These are phyloP conservation scores for Podospora appendiculata DNA, from an alignment of 495 filamentous ascomycete genomes.

Conservation along the genomic window DNA sequence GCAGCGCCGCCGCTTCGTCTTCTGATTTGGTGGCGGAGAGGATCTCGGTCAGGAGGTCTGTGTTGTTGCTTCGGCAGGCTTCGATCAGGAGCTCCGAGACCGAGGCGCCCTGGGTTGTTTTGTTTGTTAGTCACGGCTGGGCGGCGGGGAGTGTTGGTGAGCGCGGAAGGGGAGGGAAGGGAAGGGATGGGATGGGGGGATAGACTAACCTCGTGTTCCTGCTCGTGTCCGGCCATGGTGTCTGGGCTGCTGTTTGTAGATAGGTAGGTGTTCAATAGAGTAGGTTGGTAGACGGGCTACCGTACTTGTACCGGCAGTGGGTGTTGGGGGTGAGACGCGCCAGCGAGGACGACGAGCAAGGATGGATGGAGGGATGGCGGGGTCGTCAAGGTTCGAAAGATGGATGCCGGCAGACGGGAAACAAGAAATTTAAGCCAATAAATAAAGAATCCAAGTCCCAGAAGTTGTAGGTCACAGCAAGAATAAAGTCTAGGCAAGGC, in stretches of 20 bases:
- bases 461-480: too few species aligned
- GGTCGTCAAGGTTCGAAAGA: too few species aligned
- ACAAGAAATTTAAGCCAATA: too few species aligned
- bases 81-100: constrained; percentile 81
- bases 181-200: too few species aligned
- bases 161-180: background rate
- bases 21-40: constrained; percentile 34
- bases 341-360: too few species aligned
- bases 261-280: background rate
- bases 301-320: too few species aligned
- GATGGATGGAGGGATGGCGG: too few species aligned
- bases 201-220: constrained; percentile 35
- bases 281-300: too few species aligned
- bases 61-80: constrained; percentile 88
- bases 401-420: too few species aligned
- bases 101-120: constrained; percentile 63
- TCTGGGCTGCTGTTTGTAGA: background rate
- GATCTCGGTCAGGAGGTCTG: constrained; percentile 60
- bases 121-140: background rate
- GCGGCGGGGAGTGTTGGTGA: background rate
- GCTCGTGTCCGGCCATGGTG: constrained; percentile 35
- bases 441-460: too few species aligned
- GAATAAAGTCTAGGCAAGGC: too few species aligned
- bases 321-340: too few species aligned
- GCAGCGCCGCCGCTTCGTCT: constrained; percentile 53